These are phyloP conservation scores for Solanum hybrid DNA, from an alignment of 305 asterid genomes.

Conservation along the genomic window DNA sequence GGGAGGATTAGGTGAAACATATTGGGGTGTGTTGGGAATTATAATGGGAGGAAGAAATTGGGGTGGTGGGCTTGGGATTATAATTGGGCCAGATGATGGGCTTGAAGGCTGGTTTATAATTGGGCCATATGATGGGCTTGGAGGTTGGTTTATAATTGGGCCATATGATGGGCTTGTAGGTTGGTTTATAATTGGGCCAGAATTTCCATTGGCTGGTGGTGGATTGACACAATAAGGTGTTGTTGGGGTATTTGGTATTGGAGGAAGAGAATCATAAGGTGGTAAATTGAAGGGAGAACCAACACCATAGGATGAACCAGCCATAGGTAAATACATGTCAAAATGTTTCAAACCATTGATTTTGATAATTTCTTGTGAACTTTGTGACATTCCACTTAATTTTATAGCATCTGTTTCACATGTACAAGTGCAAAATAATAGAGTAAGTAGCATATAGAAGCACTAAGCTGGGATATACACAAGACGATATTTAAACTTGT, in stretches of 20 bases:
- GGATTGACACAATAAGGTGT: slow-evolving; percentile 61
- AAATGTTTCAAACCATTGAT: slow-evolving; percentile 19
- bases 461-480: background rate
- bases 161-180: background rate
- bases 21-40: background rate
- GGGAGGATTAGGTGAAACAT: slow-evolving; percentile 25
- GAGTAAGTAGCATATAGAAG: background rate
- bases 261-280: slow-evolving; percentile 75
- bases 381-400: slow-evolving; percentile 12
- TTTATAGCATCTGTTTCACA: slow-evolving; percentile 36
- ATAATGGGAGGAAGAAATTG: background rate
- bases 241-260: slow-evolving; percentile 34
- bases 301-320: slow-evolving; percentile 41
- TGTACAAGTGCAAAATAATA: background rate
- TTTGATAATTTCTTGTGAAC: slow-evolving; percentile 12
- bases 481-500: too few species aligned
- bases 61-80: background rate
- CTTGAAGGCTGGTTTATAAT: background rate
- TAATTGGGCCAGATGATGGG: background rate
- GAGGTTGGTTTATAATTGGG: background rate
- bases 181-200: background rate
- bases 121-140: background rate
- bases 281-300: slow-evolving; percentile 66
- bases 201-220: slow-evolving; percentile 14
- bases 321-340: slow-evolving; percentile 24